Evolutionary conservation across 257 asterid genomes (phyloP), one percentile per base, ranked within the genome.

Genomic region (Solanum sitiens): DNA sequence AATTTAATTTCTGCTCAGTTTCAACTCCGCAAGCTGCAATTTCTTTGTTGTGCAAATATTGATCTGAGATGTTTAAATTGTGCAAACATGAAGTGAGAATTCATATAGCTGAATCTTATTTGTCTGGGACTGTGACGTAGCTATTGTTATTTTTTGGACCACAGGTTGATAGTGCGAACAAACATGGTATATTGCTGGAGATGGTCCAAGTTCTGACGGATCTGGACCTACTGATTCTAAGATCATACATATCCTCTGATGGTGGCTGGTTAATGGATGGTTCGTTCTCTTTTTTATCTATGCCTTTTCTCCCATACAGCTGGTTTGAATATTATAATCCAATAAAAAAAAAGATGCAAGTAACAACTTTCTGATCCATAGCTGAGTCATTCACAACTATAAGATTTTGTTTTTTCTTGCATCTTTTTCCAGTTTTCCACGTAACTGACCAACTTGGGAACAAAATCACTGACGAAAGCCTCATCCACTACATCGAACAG

Each of bases 191-290:
- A 90, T 90, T 96, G 82, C 94, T 96, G 89, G 98, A 94, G 71
- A 94, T 95, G 97, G 99, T 96, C 89, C 99, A 96, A 91, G 96
- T 96, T 90, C 92, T 95, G 72, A 95, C 98, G 1, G 99, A 95
- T 90, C 94, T 95, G 23, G 98, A 96, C 89, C 94, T 96, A 86
- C 87, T 95, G 27, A 96, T 96, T 72, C 92, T 95, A 90, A 95
- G 94, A 91, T 96, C 99, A 16, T 95, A 96, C 93, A 93, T 96
- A 89, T 92, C 95, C 72, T 95, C 99, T 15, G 99, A 96, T 86
- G 99, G 99, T 86, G 97, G 96, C 87, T 96, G 98, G 99, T 87
- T 96, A 91, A 96, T 96, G 98, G 98, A 96, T 91, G 99, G 99
- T 96, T 42, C 87, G 96, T 89, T 47, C 39, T 32, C 56, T 16